Evolutionary conservation across 805 yeast species (phyloP).

Genomic region (Cyberlindnera misumaiensis): DNA sequence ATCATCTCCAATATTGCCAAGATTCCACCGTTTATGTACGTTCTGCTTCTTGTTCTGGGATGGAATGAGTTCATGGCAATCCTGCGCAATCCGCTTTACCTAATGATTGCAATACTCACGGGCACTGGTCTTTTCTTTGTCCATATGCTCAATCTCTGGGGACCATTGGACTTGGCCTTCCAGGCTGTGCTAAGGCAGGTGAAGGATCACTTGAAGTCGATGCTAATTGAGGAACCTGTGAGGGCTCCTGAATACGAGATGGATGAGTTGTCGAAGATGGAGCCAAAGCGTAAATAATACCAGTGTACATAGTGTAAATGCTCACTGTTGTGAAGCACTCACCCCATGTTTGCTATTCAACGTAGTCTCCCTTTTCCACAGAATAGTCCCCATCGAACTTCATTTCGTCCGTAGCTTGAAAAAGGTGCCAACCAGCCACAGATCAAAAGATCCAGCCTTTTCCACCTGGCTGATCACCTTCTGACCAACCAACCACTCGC

Average conservation of each 20-base stretch:
- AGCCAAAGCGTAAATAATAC: background rate
- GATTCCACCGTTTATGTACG: conserved; percentile 79
- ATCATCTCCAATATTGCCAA: conserved; percentile 69
- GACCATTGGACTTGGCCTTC: conserved; percentile 62
- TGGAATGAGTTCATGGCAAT: conserved; percentile 95
- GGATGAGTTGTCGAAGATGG: conserved; percentile 23
- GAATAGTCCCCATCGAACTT: too few relatives aligned
- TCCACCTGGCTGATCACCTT: background rate
- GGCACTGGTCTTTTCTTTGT: conserved; percentile 61
- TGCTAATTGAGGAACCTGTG: conserved; percentile 45
- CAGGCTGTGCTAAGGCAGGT: conserved; percentile 51
- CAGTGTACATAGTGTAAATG: too few relatives aligned
- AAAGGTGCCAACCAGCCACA: background rate
- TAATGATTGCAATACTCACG: conserved; percentile 50
- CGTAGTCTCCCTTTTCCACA: too few relatives aligned
- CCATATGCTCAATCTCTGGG: conserved; percentile 65
- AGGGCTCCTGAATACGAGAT: conserved; percentile 24
- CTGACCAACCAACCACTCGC: background rate
- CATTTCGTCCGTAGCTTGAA: background rate
- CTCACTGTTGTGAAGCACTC: too few relatives aligned
- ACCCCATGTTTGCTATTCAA: too few relatives aligned
- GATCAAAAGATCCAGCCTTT: background rate
- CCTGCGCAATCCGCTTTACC: conserved; percentile 77
- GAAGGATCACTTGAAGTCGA: conserved; percentile 48
- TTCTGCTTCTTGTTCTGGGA: conserved; percentile 68